Evolutionary conservation across 345 rosid species (phyloP).

Genomic region (Lepidium africanum): DNA sequence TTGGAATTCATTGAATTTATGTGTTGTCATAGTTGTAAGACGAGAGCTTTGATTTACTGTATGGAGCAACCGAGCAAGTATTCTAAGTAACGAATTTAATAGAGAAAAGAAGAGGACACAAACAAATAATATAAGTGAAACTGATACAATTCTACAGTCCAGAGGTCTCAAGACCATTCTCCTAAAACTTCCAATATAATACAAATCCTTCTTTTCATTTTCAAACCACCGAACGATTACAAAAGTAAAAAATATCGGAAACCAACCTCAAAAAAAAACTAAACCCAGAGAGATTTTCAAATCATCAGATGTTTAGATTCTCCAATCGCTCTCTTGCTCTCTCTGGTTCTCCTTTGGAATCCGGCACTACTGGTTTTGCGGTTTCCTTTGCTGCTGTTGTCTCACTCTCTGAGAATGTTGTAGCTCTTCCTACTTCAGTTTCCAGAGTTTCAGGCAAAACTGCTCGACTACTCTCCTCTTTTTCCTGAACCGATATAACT

Average conservation of each 20-base stretch:
- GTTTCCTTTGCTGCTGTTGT: conserved; percentile 28
- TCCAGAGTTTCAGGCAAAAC: conserved; percentile 16
- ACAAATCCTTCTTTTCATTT: conserved; percentile 19
- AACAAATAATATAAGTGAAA: conserved; percentile 10
- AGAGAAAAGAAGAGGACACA: conserved; percentile 2
- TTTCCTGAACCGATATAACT: neutral
- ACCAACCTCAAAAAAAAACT: conserved; percentile 21
- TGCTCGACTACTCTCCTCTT: neutral
- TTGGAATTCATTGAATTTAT: too few species aligned
- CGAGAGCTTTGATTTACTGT: too few species aligned
- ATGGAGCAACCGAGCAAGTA: too few species aligned
- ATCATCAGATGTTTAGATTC: conserved; percentile 46
- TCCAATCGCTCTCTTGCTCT: conserved; percentile 37
- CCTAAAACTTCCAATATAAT: conserved; percentile 26
- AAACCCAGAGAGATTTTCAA: conserved; percentile 2
- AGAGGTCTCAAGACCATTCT: conserved; percentile 1
- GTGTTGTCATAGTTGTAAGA: too few species aligned
- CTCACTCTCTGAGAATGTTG: neutral
- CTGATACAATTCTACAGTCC: conserved; percentile 24
- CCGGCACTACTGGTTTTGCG: conserved; percentile 4
- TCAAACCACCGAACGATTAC: conserved; percentile 23
- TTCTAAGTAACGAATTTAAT: neutral
- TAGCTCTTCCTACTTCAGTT: neutral
- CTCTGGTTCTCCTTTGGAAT: conserved; percentile 30
- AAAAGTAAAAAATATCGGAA: conserved; percentile 15